Base-by-base conservation (phyloP, 2,329 filamentous ascomycete species). In the Diaporthe sp. region DNA sequence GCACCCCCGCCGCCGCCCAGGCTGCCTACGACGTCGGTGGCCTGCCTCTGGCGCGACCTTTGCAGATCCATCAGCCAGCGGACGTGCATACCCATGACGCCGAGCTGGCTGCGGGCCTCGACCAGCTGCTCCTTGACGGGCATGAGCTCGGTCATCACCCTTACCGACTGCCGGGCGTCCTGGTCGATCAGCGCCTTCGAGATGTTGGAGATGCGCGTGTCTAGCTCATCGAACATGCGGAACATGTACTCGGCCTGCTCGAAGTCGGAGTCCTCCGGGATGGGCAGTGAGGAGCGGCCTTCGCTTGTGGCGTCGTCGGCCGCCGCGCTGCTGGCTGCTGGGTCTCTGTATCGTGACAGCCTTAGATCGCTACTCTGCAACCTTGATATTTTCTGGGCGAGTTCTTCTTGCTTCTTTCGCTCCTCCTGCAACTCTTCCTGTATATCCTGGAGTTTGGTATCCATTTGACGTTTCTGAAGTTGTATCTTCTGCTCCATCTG, bases 11-110 rank as follows among this genome's bases (percentile, higher is more conserved):
- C 54, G 8, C n/a, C 42, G 13, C 45, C 94, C 95, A 98, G 97
- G 80, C 95, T 93, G 13, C 94, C 95, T 76, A 98, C 95, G 81
- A 97, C 95, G 80, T 97, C 97, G 75, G 87, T 87, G 7, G 50
- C 71, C 74, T 78, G 77, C 55, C 74, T 74, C 75, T 45, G 74
- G 28, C 71, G 61, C 6, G 60, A 78, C 54, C 80, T 76, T 74
- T 81, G 79, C 38, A 80, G 84, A 75, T 88, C 89, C 80, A 90
- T 86, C 38, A 91, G 84, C 88, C 88, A 90, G 73, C 88, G 87
- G 58, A 90, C 87, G 77, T 91, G 89, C 89, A 91, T 90, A 71
- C 87, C 86, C 57, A 91, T 85, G 78, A 90, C 88, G 68, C 89
- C 89, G 75, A 90, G 83, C 77, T 87, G 90, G 81, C 87, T 90